These are phyloP conservation scores for Poa pratensis DNA, from an alignment of 176 grass and related monocot species.

Conservation along the genomic window DNA sequence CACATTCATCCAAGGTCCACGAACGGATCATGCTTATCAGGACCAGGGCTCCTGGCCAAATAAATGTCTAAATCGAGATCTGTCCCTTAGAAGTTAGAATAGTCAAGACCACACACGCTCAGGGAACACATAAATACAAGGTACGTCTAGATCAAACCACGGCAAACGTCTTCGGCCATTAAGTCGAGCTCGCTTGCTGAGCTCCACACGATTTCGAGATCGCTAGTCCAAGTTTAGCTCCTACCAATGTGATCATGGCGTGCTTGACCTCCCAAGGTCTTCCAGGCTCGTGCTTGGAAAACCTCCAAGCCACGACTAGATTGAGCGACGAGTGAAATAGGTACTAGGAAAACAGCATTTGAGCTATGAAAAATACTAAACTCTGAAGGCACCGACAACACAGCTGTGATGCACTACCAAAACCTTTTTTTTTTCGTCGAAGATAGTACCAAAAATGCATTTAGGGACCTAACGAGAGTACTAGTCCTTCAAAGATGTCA, in stretches of 20 bases:
- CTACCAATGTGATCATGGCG: constrained; percentile 8
- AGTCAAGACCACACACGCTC: constrained; percentile 37
- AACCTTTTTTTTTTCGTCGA: neutral
- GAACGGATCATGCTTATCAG: constrained; percentile 17
- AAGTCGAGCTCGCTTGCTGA: neutral
- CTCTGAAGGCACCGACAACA: constrained; percentile 35
- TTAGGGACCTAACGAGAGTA: constrained; percentile 23
- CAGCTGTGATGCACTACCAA: neutral
- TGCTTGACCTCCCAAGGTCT: constrained; percentile 24
- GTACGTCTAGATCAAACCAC: constrained; percentile 35
- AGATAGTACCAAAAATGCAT: constrained; percentile 27
- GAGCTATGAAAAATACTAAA: constrained; percentile 10
- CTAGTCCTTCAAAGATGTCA: constrained; percentile 10
- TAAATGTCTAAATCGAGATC: constrained; percentile 41
- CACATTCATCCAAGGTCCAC: too few species aligned
- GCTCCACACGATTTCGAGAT: constrained; percentile 31
- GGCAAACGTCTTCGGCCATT: constrained; percentile 38
- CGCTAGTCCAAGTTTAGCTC: constrained; percentile 8
- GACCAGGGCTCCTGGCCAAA: constrained; percentile 24
- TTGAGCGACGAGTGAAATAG: constrained; percentile 18
- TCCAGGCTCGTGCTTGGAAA: constrained; percentile 35
- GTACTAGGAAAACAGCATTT: constrained; percentile 22
- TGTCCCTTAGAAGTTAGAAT: constrained; percentile 11
- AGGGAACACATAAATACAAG: constrained; percentile 14
- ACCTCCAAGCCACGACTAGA: constrained; percentile 14